Base-by-base conservation (phyloP, 257 asterid species). In the Przewalskia tangutica region DNA sequence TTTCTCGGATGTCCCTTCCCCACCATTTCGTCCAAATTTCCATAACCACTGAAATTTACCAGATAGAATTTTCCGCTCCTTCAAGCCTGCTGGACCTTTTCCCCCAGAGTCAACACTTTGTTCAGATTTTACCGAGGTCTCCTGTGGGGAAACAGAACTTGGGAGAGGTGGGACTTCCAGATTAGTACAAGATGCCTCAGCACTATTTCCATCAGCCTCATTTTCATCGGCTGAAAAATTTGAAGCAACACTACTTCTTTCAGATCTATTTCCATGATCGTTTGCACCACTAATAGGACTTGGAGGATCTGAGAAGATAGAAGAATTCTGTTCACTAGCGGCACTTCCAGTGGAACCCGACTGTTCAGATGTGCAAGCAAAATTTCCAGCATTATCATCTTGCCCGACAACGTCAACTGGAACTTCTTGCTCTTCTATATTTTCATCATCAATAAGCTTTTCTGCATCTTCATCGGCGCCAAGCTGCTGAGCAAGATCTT, bases 401-500 rank as follows among this genome's bases (percentile, higher is more conserved):
- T 79, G 81, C 58, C 81, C 84, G 44, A 75, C 81, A 38, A 27
- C 79, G 67, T 88, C 91, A 78, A 59, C 88, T 6, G 54, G 76
- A 77, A 73, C 87, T 27, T 59, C 78, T 36, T 86, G 86, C 86
- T 77, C 89, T 85, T 77, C 89, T 4, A 51, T 75, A 70, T 44
- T 86, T 79, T 87, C 89, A 80, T 75, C 59, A 82, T 68, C 17
- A 40, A 71, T 82, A 9, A 81, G 40, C 23, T 79, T 83, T 64
- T 85, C 87, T 77, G 73, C 73, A 54, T 81, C 85, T 82, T 89
- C 93, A 84, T 89, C 93, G 3, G 84, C 76, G 42, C 93, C 91
- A 67, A 92, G 92, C 88, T 93, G 94, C 59, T 82, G 86, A 34
- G 86, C 87, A 67, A 93, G 89, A 88, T 92, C 97, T 40, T 86